Evolutionary conservation across 140 eudicot species (phyloP), one percentile per base, ranked within the genome.

Genomic region (Cichorium intybus): DNA sequence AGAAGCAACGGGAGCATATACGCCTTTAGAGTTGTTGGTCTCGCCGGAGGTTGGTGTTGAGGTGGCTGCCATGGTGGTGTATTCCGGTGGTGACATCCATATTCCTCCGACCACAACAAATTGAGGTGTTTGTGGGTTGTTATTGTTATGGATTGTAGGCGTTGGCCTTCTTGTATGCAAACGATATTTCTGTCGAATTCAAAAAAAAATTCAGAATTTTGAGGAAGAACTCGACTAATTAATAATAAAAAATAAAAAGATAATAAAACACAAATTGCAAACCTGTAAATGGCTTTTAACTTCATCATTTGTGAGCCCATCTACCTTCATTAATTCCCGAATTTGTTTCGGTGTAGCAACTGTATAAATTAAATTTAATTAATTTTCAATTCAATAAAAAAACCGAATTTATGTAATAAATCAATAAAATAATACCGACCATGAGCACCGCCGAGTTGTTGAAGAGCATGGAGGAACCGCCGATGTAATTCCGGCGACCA

Each of bases 221-320:
- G 22, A 22, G 9, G 1, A 9, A 22, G 18, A 28, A 56, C 4
- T 5, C 3, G 4, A 59, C 2, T 10, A 73, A 24, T 12, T 24
- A 7, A 28, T 12, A 71, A 33, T 16, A 26, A 14, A 17, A 37
- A 26, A 59, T 10, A 15, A 0, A 56, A 50, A 4, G n/a, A 11
- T 3, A 14, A 53, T 10, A 14, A 20, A 45, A 52, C 55, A 0
- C 41, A 60, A 4, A 9, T 12, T 22, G 60, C 87, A 29, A 69
- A 90, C 98, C 98, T 92, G 98, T 34, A 92, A 77, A 78, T 92
- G 98, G 75, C 98, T 92, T 75, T 92, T 92, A 45, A 92, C 96
- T 83, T 92, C 98, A 81, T 92, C 98, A 45, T 88, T 88, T 1
- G 98, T 92, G 50, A 92, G 98, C 24, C 98, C 98, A 79, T 92